Conservation (phyloP, 805 yeast genomes). For the Yarrowia bubula region DNA sequence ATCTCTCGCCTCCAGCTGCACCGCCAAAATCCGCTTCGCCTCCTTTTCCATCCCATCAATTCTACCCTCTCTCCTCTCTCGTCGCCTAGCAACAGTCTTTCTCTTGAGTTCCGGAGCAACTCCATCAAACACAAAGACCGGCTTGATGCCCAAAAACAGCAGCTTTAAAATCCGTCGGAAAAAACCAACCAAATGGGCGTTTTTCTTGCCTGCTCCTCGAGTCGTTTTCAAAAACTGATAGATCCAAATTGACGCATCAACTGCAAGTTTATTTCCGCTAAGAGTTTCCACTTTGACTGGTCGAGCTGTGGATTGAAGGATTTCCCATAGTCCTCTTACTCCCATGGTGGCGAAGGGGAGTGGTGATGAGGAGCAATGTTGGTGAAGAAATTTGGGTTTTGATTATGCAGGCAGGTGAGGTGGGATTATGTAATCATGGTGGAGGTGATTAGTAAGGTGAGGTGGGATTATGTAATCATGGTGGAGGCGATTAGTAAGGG, state of each 20-base stretch:
- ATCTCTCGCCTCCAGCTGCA: conserved; percentile 45
- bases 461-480: background rate
- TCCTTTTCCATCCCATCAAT: conserved; percentile 66
- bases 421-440: background rate
- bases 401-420: background rate
- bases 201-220: conserved; percentile 71
- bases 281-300: conserved; percentile 88
- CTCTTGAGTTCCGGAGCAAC: conserved; percentile 84
- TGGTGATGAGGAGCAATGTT: background rate
- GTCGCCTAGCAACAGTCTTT: conserved; percentile 70
- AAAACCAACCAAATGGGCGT: conserved; percentile 89
- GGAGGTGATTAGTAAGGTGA: too few species aligned
- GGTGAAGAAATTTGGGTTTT: too few species aligned
- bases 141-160: conserved; percentile 79
- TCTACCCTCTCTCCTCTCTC: conserved; percentile 71
- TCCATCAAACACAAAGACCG: conserved; percentile 93
- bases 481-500: too few species aligned
- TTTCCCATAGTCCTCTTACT: conserved; percentile 91
- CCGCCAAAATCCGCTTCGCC: conserved; percentile 76
- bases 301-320: conserved; percentile 81
- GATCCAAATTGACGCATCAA: conserved; percentile 98
- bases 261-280: conserved; percentile 75
- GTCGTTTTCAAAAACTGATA: conserved; percentile 96
- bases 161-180: conserved; percentile 90
- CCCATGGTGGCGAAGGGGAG: conserved; percentile 61